Evolutionary conservation across 148 eudicot species (phyloP).

Genomic region (Persicaria tinctoria): DNA sequence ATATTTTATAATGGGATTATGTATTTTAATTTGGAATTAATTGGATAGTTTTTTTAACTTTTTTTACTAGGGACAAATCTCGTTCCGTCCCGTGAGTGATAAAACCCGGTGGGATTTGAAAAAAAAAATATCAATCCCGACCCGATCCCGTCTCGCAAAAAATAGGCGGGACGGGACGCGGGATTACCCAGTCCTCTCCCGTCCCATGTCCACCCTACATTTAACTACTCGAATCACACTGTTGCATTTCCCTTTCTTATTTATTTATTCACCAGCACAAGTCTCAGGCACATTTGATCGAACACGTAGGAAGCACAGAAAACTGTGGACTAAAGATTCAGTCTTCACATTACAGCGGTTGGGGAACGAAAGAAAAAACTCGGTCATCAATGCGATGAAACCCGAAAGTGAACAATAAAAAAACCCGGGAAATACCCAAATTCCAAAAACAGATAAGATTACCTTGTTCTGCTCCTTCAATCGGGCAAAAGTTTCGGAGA

Average conservation of each 20-base stretch:
- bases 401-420: not conserved
- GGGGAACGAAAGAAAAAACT: not conserved
- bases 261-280: not conserved
- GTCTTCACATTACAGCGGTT: not conserved
- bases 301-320: not conserved
- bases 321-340: not conserved
- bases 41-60: too few species aligned
- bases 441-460: not conserved
- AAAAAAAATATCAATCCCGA: too few species aligned
- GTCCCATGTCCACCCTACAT: too few species aligned
- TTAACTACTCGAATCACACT: too few species aligned
- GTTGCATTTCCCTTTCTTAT: not conserved
- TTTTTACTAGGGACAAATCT: too few species aligned
- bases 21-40: too few species aligned
- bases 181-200: too few species aligned
- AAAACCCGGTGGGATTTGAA: too few species aligned
- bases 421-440: not conserved
- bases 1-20: too few species aligned
- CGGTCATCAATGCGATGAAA: not conserved
- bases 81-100: too few species aligned
- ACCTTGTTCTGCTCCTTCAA: conserved; percentile 66
- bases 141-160: too few species aligned
- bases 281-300: not conserved
- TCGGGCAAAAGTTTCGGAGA: conserved; percentile 66
- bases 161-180: too few species aligned